Conservation (phyloP, 306 rosid species). For the Cucurbita argyrosperma region DNA sequence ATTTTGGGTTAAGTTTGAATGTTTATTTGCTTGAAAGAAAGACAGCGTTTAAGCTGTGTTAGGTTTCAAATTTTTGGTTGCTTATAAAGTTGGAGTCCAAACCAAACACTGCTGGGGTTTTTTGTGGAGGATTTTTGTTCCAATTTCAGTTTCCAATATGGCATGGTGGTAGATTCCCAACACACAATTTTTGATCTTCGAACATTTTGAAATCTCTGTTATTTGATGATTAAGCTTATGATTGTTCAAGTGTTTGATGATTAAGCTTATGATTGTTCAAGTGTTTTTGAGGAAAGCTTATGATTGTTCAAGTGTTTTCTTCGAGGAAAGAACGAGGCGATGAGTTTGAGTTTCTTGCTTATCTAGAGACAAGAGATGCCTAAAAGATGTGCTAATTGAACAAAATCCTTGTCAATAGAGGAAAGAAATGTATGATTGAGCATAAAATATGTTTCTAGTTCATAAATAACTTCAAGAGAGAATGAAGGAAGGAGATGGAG, state of each 20-base stretch:
- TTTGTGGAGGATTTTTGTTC: background rate
- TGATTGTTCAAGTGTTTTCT: background rate
- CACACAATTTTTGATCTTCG: background rate
- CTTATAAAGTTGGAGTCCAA: background rate
- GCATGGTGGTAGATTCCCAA: background rate
- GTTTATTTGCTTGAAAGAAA: background rate
- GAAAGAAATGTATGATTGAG: background rate
- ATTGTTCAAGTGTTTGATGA: background rate
- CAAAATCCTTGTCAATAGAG: background rate
- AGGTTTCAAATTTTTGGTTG: constrained; percentile 1
- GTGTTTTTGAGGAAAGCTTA: background rate
- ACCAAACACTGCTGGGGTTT: background rate
- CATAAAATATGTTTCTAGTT: background rate
- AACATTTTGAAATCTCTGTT: background rate
- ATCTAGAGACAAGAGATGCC: background rate
- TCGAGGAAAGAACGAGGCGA: background rate
- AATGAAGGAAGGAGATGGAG: background rate
- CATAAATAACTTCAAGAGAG: background rate
- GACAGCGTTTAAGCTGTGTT: background rate
- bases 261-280: background rate
- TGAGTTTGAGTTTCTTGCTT: background rate
- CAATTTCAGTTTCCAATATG: background rate
- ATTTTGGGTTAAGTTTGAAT: constrained; percentile 1
- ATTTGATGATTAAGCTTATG: background rate
- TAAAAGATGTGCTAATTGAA: background rate